Percentiles rank a stretch among this genome's conserved stretches.
Evolutionary conservation across 352 stramenopile species (phyloP).

Genomic region (Globisporangium takayamanum): DNA sequence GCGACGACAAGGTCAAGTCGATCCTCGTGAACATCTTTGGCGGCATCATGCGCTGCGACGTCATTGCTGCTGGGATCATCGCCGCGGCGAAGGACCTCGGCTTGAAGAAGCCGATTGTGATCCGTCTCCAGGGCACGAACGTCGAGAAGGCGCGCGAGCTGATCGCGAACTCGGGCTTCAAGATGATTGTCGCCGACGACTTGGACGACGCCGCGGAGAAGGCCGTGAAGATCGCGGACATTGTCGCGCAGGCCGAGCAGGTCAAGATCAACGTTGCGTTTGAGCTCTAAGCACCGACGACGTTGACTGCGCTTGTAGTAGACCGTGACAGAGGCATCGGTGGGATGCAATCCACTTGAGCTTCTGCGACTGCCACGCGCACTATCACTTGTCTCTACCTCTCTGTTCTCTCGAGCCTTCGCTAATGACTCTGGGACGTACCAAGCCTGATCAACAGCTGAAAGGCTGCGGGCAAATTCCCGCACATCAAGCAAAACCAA

Average conservation of each 20-base stretch:
- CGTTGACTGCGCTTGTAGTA: not conserved
- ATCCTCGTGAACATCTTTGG: constrained; percentile 99
- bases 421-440: too few relatives aligned
- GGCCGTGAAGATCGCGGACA: constrained; percentile 90
- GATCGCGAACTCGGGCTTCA: constrained; percentile 90
- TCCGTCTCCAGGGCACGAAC: constrained; percentile 98
- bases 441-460: too few relatives aligned
- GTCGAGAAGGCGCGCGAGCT: constrained; percentile 93
- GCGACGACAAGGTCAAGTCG: constrained; percentile 94
- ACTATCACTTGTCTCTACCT: too few relatives aligned
- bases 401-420: too few relatives aligned
- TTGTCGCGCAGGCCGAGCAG: constrained; percentile 65
- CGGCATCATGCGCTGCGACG: constrained; percentile 98
- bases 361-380: too few relatives aligned
- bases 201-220: constrained; percentile 94
- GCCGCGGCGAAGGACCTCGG: constrained; percentile 94
- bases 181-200: constrained; percentile 93
- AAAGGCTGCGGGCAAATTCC: too few relatives aligned
- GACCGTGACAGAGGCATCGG: too few relatives aligned
- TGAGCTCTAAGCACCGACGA: constrained; percentile 35
- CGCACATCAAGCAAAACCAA: too few relatives aligned
- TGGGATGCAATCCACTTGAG: too few relatives aligned
- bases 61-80: constrained; percentile 96
- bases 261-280: constrained; percentile 72
- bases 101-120: constrained; percentile 97